phyloP scores from a whole-genome alignment of 768 basidiomycete species.

The Amylocystis lapponica region DNA sequence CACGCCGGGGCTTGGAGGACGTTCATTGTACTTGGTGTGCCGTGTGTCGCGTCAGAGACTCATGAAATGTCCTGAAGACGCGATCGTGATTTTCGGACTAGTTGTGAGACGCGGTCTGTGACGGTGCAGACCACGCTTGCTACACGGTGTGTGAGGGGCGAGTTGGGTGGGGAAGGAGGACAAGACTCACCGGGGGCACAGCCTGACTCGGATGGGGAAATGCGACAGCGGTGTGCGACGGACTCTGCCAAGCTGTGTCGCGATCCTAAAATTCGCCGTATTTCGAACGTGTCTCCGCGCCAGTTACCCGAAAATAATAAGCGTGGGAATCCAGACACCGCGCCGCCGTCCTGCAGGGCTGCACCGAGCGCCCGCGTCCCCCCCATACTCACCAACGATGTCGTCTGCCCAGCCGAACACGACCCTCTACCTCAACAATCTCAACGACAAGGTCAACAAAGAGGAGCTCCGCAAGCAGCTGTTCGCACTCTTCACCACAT shows the following conservation, averaged over 20 bases:
- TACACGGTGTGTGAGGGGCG: not conserved
- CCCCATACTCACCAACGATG: slow-evolving; percentile 8
- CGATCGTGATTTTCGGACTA: slow-evolving; percentile 2
- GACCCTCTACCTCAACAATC: slow-evolving; percentile 88
- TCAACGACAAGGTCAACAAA: slow-evolving; percentile 91
- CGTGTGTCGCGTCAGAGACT: slow-evolving; percentile 28
- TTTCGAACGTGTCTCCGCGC: not conserved
- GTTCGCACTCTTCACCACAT: slow-evolving; percentile 85
- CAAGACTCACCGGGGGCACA: too few relatives aligned
- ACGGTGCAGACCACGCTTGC: too few relatives aligned
- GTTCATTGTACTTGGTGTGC: slow-evolving; percentile 32
- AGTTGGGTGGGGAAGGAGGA: too few relatives aligned
- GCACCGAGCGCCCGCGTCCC: not conserved
- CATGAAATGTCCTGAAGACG: slow-evolving; percentile 18
- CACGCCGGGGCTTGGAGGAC: slow-evolving; percentile 28
- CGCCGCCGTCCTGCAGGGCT: too few relatives aligned
- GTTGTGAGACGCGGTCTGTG: not conserved
- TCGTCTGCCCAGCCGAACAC: slow-evolving; percentile 70
- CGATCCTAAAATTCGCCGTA: too few relatives aligned
- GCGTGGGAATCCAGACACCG: slow-evolving; percentile 4
- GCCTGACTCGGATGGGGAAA: too few relatives aligned
- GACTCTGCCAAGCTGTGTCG: too few relatives aligned
- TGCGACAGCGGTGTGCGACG: too few relatives aligned
- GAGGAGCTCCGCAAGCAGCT: slow-evolving; percentile 81
- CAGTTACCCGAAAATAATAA: not conserved